A percentile compares a stretch with the other conserved stretches of the same genome.
Evolutionary conservation across 495 filamentous ascomycete genomes (phyloP).

Genomic region (Penicillium bovifimosum): DNA sequence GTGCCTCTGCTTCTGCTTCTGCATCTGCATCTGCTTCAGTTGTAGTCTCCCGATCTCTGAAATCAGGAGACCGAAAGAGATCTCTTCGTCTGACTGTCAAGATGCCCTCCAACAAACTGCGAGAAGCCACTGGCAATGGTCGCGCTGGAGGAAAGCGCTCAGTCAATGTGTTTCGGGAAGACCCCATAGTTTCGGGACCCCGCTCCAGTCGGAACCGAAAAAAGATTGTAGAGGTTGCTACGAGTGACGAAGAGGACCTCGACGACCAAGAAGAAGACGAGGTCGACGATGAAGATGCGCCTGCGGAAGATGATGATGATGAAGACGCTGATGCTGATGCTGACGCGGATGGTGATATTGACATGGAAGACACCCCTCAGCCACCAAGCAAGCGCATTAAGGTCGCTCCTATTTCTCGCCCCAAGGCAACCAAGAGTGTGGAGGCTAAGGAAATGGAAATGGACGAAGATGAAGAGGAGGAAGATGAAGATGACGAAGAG

Average conservation of each 20-base stretch:
- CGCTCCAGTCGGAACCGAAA: conserved; percentile 60
- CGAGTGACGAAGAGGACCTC: conserved; percentile 51
- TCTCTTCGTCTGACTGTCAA: conserved; percentile 79
- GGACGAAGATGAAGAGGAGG: conserved; percentile 42
- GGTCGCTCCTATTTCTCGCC: conserved; percentile 25
- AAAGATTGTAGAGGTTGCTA: conserved; percentile 62
- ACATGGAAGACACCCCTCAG: conserved; percentile 50
- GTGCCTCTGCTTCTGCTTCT: conserved; percentile 28
- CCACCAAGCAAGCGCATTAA: conserved; percentile 34
- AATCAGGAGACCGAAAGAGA: conserved; percentile 52
- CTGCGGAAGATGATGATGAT: conserved; percentile 52
- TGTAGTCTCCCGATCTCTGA: conserved; percentile 52
- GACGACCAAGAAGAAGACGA: conserved; percentile 59
- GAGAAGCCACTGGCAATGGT: conserved; percentile 57
- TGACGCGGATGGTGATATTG: conserved; percentile 51
- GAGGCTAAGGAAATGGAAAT: conserved; percentile 58
- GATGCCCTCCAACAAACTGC: conserved; percentile 74
- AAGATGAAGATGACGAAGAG: conserved; percentile 54
- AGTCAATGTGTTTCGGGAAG: conserved; percentile 47
- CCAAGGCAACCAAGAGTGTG: conserved; percentile 44
- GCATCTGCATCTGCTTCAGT: conserved; percentile 21
- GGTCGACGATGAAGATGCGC: conserved; percentile 53
- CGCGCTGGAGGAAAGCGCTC: conserved; percentile 32
- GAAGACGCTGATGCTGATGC: conserved; percentile 52
- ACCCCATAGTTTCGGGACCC: conserved; percentile 56